These are phyloP conservation scores for Prunus dulcis DNA, from an alignment of 306 rosid genomes.

Conservation along the genomic window DNA sequence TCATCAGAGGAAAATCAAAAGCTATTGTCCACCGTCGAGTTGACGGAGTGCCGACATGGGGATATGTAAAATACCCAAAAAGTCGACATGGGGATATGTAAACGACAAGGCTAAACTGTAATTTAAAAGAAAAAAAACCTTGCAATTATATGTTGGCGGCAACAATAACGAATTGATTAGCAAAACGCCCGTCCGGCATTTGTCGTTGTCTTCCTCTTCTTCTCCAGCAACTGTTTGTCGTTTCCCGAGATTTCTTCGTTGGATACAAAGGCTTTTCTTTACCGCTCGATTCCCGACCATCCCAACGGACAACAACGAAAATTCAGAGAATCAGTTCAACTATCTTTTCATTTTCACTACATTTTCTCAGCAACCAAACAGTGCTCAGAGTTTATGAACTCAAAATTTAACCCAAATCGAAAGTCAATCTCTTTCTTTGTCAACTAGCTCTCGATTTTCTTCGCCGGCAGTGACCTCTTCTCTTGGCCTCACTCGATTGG, in stretches of 20 bases:
- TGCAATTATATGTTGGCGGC: neutral
- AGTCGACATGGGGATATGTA: neutral
- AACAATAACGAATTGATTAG: neutral
- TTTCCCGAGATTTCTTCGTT: neutral
- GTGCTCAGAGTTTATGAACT: neutral
- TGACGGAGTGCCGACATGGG: too few species aligned
- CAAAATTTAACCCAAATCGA: neutral
- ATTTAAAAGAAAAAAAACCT: neutral
- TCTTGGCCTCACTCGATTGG: constrained; percentile 4
- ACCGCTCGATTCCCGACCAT: neutral
- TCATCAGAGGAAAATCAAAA: too few species aligned
- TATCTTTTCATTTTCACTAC: neutral
- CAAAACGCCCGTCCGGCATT: neutral
- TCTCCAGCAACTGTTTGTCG: neutral
- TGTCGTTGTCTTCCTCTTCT: neutral
- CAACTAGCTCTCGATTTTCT: constrained; percentile 22
- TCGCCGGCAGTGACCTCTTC: constrained; percentile 43
- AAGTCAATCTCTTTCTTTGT: constrained; percentile 22
- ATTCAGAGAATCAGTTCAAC: neutral
- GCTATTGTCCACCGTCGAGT: too few species aligned
- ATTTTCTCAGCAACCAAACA: neutral
- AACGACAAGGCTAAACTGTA: neutral
- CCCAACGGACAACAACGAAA: neutral
- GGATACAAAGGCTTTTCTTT: neutral
- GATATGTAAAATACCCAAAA: too few species aligned